Percentiles rank a stretch among this genome's conserved stretches.
Evolutionary conservation across 345 rosid genomes (phyloP).

Genomic region (Abelmoschus esculentus): DNA sequence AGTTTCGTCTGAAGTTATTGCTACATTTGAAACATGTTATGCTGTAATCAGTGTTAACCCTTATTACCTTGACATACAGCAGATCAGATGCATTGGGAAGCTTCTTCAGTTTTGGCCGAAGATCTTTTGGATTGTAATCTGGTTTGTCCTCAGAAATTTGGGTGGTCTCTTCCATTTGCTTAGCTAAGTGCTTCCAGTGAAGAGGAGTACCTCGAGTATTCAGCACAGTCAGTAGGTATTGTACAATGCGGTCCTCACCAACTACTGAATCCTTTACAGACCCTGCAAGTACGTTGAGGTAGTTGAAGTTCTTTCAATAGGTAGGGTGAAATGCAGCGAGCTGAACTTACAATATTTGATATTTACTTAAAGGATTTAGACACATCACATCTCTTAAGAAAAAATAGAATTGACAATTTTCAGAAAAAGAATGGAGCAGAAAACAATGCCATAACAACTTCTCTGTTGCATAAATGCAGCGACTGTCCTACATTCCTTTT

Average conservation of each 20-base stretch:
- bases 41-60: neutral
- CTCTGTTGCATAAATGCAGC: neutral
- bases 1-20: neutral
- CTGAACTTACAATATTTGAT: neutral
- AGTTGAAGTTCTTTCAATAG: neutral
- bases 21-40: neutral
- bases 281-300: slow-evolving; percentile 37
- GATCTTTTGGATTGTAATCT: slow-evolving; percentile 51
- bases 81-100: slow-evolving; percentile 54
- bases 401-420: neutral
- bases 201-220: slow-evolving; percentile 80
- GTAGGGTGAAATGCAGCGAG: neutral
- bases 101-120: slow-evolving; percentile 42
- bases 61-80: slow-evolving; percentile 55
- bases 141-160: slow-evolving; percentile 40
- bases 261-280: slow-evolving; percentile 91
- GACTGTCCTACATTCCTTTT: neutral
- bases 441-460: neutral
- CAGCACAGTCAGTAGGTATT: slow-evolving; percentile 69
- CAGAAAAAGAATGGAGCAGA: neutral
- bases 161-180: slow-evolving; percentile 39
- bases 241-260: slow-evolving; percentile 87
- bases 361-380: neutral
- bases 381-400: neutral
- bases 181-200: slow-evolving; percentile 60